A percentile compares a stretch with the other conserved stretches of the same genome.
phyloP scores from a whole-genome alignment of 208 protist genomes.

The Hexamita inflata region DNA sequence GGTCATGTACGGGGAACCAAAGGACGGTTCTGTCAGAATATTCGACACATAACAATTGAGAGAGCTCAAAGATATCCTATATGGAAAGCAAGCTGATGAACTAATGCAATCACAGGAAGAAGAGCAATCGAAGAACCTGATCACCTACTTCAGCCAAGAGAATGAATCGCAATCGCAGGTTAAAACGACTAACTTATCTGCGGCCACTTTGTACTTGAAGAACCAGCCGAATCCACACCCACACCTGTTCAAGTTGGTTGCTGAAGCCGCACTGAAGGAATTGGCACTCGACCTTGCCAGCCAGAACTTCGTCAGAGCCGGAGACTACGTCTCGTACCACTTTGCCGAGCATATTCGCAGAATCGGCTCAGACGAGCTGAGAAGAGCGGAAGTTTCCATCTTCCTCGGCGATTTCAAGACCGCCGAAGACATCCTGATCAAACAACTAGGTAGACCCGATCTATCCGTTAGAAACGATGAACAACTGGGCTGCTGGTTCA shows the following conservation, averaged over 20 bases:
- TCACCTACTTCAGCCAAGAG: neutral
- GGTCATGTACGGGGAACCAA: neutral
- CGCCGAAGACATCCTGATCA: neutral
- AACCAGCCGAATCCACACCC: neutral
- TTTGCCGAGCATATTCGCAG: constrained; percentile 4
- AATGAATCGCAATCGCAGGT: neutral
- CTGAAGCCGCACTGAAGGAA: neutral
- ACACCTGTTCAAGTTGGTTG: constrained; percentile 13
- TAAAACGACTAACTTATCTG: neutral
- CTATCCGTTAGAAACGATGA: neutral
- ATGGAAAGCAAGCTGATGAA: neutral
- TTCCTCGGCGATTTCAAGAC: neutral
- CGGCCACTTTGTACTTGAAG: neutral
- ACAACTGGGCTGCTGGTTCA: neutral
- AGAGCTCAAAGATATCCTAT: neutral
- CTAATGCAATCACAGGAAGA: neutral
- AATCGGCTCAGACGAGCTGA: constrained; percentile 1
- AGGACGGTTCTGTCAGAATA: neutral
- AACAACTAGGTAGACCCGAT: constrained; percentile 10
- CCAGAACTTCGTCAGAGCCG: constrained; percentile 2
- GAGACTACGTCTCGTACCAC: constrained; percentile 21
- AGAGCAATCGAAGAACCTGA: neutral
- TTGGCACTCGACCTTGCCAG: constrained; percentile 10
- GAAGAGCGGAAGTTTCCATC: neutral
- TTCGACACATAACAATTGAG: neutral